Base-by-base conservation (phyloP, 164 flowering plant genomes). In the Magnolia sinica region DNA sequence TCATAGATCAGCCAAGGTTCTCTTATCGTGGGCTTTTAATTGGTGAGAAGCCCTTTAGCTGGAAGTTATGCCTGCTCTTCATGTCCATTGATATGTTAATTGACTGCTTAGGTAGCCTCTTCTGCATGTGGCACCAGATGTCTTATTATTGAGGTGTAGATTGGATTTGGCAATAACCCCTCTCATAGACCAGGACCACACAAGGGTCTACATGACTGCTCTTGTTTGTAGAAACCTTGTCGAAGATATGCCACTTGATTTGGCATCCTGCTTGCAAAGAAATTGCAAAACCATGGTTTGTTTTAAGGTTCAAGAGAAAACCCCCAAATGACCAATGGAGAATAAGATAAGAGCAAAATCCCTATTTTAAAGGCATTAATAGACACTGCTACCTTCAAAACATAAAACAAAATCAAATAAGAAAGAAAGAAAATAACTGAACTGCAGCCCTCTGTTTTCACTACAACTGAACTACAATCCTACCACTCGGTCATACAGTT, bases 21-120 rank as follows among this genome's bases (percentile, higher is more conserved):
- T 80, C 89, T 24, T 91, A 82, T 72, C 87, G 97, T 20, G 98
- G 97, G 67, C 93, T 95, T 73, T 80, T 95, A 77, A 91, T 94
- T 63, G 97, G 97, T 91, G 70, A 87, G 92, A 66, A 76, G 50
- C 74, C 74, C 66, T 66, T 58, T 10, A 1, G 9, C 18, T 50
- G 3, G 45, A 14, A 50, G 59, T 70, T n/a, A 70, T 14, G 73
- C 14, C 20, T 69, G 7, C n/a, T 31, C 4, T 65, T 10, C 29
- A 27, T 68, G 18, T 55, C 61, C 13, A 8, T 11, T 16, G 61
- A 55, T 55, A 3, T 55, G 61, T 14, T 16, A 55, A 11, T 11
- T 55, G 61, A 55, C 61, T 55, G 18, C 61, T 55, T 55, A 55
- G 61, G 13, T 55, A 11, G 18, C 61, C 18, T 55, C 61, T 16